Evolutionary conservation across 805 yeast species (phyloP), one percentile per base, ranked within the genome.

Genomic region (Kluyveromyces siamensis): DNA sequence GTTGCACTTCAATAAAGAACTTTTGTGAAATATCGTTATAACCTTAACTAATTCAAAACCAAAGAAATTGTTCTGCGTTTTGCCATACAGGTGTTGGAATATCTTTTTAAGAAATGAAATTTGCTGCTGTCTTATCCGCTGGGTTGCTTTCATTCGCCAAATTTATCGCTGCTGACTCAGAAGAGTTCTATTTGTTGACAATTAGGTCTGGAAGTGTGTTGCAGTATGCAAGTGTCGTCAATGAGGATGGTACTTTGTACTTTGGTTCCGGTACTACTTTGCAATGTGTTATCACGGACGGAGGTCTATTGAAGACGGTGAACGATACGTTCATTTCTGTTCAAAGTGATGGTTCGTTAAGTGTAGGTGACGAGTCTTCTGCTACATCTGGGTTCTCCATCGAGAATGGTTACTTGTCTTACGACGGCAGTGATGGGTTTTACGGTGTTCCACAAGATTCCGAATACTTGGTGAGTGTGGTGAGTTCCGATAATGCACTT

Each of bases 371-470:
- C 19, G 58, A 53, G 48, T 46, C 57, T 18, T 59, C 61, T 40
- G 63, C 57, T 41, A 43, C 66, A 27, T 50, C 66, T 17, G 71
- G 74, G 3, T 76, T 72, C 57, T 55, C 73, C 25, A 64, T 76
- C 53, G 27, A 55, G 8, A 58, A 65, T 41, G 74, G 72, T 37
- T 54, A 65, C 57, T 66, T 76, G 59, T 54, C 55, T 4, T 70
- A 61, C 58, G 50, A 65, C 37, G 70, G 68, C 41, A 53, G 62
- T 30, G 53, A 59, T 27, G 66, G 57, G 38, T 75, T 73, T 65
- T 59, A 61, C 37, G 75, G 75, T 36, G 68, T 72, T 49, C 70
- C 72, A 37, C 54, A 65, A 36, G 53, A 55, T 19, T 25, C 46
- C 6, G 25, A 47, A 13, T 66, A 67, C 55, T 41, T 52, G 13